These are phyloP conservation scores for Ulvella scutata DNA, from an alignment of 139 green algal genomes.

Conservation along the genomic window DNA sequence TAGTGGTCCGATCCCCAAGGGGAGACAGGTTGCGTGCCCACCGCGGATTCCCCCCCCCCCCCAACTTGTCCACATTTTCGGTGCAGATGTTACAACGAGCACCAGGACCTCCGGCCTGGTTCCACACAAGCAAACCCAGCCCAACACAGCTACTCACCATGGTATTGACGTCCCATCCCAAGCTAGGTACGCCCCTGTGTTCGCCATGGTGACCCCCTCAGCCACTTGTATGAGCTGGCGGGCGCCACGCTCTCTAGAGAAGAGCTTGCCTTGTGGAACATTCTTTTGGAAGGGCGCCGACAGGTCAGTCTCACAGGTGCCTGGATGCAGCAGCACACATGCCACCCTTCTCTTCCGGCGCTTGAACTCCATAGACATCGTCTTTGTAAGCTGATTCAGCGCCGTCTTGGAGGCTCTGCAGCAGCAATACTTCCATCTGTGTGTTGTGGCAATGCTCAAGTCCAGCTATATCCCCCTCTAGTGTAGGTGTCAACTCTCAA, in stretches of 20 bases:
- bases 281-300: constrained; percentile 58
- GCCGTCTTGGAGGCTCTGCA: constrained; percentile 46
- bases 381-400: constrained; percentile 69
- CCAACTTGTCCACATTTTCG: too few species aligned
- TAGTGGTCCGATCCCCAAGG: too few species aligned
- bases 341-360: constrained; percentile 32
- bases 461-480: not conserved
- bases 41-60: too few species aligned
- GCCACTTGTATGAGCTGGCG: constrained; percentile 53
- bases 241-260: constrained; percentile 35
- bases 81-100: too few species aligned
- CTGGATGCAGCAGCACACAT: constrained; percentile 60
- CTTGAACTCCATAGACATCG: constrained; percentile 44
- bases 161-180: constrained; percentile 51
- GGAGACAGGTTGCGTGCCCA: too few species aligned
- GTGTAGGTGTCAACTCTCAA: not conserved
- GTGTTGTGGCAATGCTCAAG: not conserved
- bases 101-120: too few species aligned
- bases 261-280: constrained; percentile 57
- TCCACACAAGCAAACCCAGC: too few species aligned
- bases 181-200: constrained; percentile 48
- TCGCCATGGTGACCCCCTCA: constrained; percentile 14
- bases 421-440: not conserved
- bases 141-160: constrained; percentile 42
- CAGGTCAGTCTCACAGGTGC: constrained; percentile 65